phyloP scores from a whole-genome alignment of 176 grass and related monocot species.

The Triticum timopheevii region DNA sequence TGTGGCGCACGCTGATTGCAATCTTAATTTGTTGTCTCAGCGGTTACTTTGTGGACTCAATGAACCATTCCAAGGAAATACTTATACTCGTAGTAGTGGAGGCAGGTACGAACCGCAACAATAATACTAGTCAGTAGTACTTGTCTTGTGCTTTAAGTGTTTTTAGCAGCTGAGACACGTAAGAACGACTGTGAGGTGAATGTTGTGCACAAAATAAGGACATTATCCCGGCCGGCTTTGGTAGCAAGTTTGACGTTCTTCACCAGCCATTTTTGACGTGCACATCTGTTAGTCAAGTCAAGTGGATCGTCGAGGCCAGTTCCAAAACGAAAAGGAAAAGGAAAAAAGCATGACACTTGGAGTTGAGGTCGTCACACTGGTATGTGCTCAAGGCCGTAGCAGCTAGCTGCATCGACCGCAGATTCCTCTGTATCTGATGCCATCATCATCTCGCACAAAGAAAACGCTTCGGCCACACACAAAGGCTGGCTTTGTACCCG shows the following conservation, averaged over 20 bases:
- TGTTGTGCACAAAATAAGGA: not conserved
- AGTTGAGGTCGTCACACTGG: not conserved
- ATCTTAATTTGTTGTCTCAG: not conserved
- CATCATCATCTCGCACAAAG: not conserved
- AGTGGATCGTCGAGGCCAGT: no score
- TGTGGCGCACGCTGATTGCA: not conserved
- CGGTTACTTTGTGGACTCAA: not conserved
- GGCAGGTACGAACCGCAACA: not conserved
- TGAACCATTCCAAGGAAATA: not conserved
- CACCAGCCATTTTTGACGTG: not conserved
- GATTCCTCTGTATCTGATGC: not conserved
- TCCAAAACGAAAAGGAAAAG: not conserved
- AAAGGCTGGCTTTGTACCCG: not conserved
- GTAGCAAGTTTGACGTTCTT: not conserved
- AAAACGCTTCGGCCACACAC: slow-evolving; percentile 20
- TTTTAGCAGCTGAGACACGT: not conserved
- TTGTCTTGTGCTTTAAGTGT: not conserved
- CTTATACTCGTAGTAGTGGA: not conserved
- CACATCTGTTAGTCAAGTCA: no score
- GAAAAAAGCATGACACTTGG: not conserved
- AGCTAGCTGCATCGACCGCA: not conserved
- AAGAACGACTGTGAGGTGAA: not conserved
- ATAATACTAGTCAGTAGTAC: not conserved
- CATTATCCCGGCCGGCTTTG: not conserved
- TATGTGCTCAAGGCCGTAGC: not conserved